phyloP scores from a whole-genome alignment of 805 yeast genomes.

The Wickerhamiella sorbophila region DNA sequence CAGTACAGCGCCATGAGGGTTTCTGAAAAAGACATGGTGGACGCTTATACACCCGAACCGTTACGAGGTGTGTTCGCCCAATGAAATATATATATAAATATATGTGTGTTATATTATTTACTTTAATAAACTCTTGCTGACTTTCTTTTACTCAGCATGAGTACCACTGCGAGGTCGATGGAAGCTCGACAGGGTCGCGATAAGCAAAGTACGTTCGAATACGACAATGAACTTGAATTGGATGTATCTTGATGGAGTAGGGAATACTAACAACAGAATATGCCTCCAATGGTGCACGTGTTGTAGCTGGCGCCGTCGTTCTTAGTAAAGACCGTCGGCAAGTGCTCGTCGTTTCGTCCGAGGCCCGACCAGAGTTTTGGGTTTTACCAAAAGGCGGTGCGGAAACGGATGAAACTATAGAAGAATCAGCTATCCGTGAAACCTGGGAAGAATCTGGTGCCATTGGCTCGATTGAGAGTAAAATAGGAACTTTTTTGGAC shows the following conservation, averaged over 20 bases:
- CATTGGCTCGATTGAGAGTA: constrained; percentile 41
- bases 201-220: constrained; percentile 19
- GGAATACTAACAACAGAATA: constrained; percentile 28
- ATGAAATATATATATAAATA: background rate
- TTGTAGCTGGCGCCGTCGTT: constrained; percentile 89
- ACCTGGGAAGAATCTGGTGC: constrained; percentile 98
- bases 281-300: constrained; percentile 52
- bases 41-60: constrained; percentile 21
- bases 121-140: too few relatives aligned
- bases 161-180: constrained; percentile 17
- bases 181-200: constrained; percentile 27
- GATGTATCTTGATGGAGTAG: background rate
- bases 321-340: constrained; percentile 40
- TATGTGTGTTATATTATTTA: too few relatives aligned
- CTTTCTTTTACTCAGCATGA: background rate
- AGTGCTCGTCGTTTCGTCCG: constrained; percentile 68
- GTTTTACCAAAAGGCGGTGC: constrained; percentile 94
- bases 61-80: background rate
- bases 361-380: constrained; percentile 58
- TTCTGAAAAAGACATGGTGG: constrained; percentile 46
- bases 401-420: constrained; percentile 57
- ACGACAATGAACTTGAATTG: constrained; percentile 4
- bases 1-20: constrained; percentile 26
- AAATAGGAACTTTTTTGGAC: constrained; percentile 57
- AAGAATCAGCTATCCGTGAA: constrained; percentile 59